A percentile compares a stretch with the other conserved stretches of the same genome.
phyloP scores from a whole-genome alignment of 257 asterid genomes.

The Ocimum tenuiflorum region DNA sequence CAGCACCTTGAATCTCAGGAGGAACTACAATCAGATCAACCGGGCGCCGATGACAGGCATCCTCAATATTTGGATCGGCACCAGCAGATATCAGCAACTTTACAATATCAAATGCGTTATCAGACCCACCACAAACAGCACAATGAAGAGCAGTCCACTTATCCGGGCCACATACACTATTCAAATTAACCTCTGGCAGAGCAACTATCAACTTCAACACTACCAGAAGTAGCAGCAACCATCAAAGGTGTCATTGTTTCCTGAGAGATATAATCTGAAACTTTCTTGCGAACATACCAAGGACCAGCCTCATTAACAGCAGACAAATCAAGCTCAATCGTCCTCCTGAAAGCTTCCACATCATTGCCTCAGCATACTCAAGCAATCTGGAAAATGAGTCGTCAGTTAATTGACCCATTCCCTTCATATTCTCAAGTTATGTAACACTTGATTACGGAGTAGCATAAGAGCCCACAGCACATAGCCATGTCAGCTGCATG shows the following conservation, averaged over 20 bases:
- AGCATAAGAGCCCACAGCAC: constrained; percentile 41
- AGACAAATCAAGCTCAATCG: constrained; percentile 63
- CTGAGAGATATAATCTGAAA: constrained; percentile 50
- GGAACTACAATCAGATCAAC: constrained; percentile 57
- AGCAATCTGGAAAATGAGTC: constrained; percentile 72
- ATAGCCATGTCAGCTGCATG: constrained; percentile 45
- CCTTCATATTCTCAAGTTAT: constrained; percentile 27
- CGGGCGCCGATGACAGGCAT: constrained; percentile 53
- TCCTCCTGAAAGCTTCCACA: constrained; percentile 55
- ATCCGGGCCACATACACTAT: constrained; percentile 60
- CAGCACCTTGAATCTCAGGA: constrained; percentile 43
- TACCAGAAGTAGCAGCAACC: constrained; percentile 91
- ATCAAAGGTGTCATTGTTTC: constrained; percentile 80
- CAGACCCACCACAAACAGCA: constrained; percentile 80
- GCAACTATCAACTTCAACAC: constrained; percentile 70
- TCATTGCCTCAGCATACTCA: constrained; percentile 79
- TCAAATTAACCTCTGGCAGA: constrained; percentile 75
- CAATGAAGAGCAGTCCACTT: constrained; percentile 93
- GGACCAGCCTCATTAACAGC: constrained; percentile 64
- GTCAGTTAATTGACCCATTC: constrained; percentile 43
- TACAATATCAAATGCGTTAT: constrained; percentile 41
- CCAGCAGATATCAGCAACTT: constrained; percentile 78
- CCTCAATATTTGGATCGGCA: constrained; percentile 75
- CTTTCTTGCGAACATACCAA: constrained; percentile 75
- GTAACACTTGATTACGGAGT: constrained; percentile 16